Conservation (phyloP, 1,139 yeast genomes). For the Candida mesenterica region DNA sequence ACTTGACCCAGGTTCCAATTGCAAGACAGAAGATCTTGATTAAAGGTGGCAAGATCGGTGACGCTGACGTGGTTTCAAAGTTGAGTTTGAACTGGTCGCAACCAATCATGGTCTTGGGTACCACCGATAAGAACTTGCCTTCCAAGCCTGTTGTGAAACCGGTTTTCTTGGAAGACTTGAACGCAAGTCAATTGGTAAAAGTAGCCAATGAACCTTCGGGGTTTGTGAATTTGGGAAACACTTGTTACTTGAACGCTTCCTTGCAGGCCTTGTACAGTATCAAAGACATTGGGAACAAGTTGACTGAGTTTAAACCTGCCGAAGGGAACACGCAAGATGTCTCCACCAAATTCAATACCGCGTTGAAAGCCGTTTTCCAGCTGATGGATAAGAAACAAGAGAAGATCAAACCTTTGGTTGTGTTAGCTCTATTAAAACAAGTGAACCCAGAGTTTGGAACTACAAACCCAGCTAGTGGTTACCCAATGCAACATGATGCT, state of each 20-base stretch:
- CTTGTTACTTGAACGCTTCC: slow-evolving; percentile 91
- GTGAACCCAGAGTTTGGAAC: slow-evolving; percentile 90
- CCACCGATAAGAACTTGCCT: slow-evolving; percentile 72
- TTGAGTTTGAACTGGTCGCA: slow-evolving; percentile 63
- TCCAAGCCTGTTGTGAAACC: slow-evolving; percentile 54
- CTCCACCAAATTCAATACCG: slow-evolving; percentile 27
- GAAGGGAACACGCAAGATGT: slow-evolving; percentile 55
- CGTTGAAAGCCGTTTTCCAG: slow-evolving; percentile 44
- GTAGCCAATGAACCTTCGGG: slow-evolving; percentile 70
- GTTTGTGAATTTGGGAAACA: slow-evolving; percentile 83
- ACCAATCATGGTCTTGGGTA: slow-evolving; percentile 85
- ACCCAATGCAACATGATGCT: slow-evolving; percentile 94
- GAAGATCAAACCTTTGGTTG: slow-evolving; percentile 48
- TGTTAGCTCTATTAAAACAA: slow-evolving; percentile 61
- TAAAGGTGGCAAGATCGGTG: slow-evolving; percentile 83
- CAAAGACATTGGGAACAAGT: slow-evolving; percentile 50
- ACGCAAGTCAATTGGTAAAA: slow-evolving; percentile 40
- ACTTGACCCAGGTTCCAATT: slow-evolving; percentile 76
- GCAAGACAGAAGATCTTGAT: slow-evolving; percentile 87
- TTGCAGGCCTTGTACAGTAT: slow-evolving; percentile 75
- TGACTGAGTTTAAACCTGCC: slow-evolving; percentile 18
- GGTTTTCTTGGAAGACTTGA: slow-evolving; percentile 70
- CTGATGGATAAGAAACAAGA: slow-evolving; percentile 49
- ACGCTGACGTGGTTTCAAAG: slow-evolving; percentile 52
- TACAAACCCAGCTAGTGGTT: slow-evolving; percentile 56